These are phyloP conservation scores for Pichia nanzhaoensis DNA, from an alignment of 805 yeast genomes.

Conservation along the genomic window DNA sequence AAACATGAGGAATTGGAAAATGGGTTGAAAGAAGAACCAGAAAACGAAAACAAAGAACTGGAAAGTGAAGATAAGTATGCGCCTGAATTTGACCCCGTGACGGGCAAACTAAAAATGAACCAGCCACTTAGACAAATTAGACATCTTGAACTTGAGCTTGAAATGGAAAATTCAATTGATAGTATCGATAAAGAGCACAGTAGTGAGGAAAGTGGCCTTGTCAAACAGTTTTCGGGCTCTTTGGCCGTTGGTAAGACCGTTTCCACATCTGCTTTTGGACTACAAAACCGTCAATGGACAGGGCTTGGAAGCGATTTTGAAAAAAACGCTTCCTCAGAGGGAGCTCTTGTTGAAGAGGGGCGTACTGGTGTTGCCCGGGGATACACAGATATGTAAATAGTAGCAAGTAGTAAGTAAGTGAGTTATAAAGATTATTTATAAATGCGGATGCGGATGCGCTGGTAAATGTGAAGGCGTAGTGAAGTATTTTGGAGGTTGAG, in stretches of 20 bases:
- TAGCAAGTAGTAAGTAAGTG: too few relatives aligned
- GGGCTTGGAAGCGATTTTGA: constrained; percentile 85
- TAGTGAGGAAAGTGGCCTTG: constrained; percentile 34
- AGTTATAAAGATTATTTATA: too few relatives aligned
- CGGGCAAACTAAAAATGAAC: constrained; percentile 67
- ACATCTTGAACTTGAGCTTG: constrained; percentile 56
- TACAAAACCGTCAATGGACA: constrained; percentile 73
- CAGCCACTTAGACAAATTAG: constrained; percentile 65
- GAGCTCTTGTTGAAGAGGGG: constrained; percentile 80
- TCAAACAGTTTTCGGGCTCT: constrained; percentile 48
- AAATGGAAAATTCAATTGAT: constrained; percentile 25
- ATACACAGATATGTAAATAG: constrained; percentile 37
- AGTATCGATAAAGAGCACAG: constrained; percentile 13
- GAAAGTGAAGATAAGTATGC: constrained; percentile 42
- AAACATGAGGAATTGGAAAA: constrained; percentile 33
- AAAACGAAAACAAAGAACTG: constrained; percentile 13
- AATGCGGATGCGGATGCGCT: too few relatives aligned
- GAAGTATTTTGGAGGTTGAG: too few relatives aligned
- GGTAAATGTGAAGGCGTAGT: too few relatives aligned
- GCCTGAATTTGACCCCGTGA: constrained; percentile 85
- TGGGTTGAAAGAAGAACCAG: constrained; percentile 26
- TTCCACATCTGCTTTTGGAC: constrained; percentile 76
- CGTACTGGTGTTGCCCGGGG: constrained; percentile 86
- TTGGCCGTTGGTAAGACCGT: constrained; percentile 70
- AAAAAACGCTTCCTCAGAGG: constrained; percentile 39